Evolutionary conservation across 2,329 filamentous ascomycete species (phyloP), one percentile per base, ranked within the genome.

Genomic region (Cercospora sp.): DNA sequence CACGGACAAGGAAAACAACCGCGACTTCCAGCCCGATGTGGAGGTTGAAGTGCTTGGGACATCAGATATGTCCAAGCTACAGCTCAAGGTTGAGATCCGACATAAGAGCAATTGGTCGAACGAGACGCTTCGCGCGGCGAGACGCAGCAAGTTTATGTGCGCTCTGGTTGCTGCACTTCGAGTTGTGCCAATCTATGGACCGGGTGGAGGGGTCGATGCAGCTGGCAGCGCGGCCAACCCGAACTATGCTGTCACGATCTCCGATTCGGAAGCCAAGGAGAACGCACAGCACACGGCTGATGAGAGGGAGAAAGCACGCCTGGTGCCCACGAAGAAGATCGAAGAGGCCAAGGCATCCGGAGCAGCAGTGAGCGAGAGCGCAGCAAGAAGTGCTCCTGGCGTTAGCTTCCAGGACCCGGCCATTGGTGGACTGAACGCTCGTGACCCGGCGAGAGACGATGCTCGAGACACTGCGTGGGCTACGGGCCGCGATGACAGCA

Each of bases 131-230:
- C 91, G 94, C 48, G 90, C 90, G 18, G 87, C 90, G 6, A 89
- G 94, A 63, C 89, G 94, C 69, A 96, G 91, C 78, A 98, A 97
- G 81, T 98, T 99, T 82, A 96, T 98, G 89, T 97, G 94, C 77
- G 95, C 95, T 0, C 84, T 99, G 67, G 90, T 95, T 4, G 81
- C 93, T 8, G 93, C 94, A 3, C 83, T 97, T 67, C 91, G 93
- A 80, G 93, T 90, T 81, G 86, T 99, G 18, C 94, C 94, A 9
- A 94, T 99, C 76, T 87, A 92, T 74, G 89, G 84, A 20, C 94
- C 94, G 65, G 93, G 90, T 48, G 93, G 91, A 67, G 91, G 89
- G 65, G 82, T 81, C 69, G 83, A 86, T 67, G 87, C 86, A 48
- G 86, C 91, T 5, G 87, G 85, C 33, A 85, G 84, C 69, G 80